These are phyloP conservation scores for Wickerhamomyces pijperi DNA, from an alignment of 805 yeast species.

Conservation along the genomic window DNA sequence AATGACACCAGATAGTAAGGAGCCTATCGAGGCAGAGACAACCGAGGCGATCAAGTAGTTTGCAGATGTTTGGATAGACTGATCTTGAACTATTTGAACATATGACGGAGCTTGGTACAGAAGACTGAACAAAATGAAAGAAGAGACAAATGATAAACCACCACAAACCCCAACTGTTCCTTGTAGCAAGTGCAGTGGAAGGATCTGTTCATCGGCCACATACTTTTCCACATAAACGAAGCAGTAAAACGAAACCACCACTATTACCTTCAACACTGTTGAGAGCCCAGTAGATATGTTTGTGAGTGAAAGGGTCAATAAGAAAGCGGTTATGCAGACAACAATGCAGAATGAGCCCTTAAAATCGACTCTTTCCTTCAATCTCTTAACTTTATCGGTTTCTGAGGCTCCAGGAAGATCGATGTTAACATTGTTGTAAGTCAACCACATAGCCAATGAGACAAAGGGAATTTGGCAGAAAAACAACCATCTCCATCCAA, in stretches of 20 bases:
- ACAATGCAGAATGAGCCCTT: conserved; percentile 26
- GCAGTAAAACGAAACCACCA: conserved; percentile 4
- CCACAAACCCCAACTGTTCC: conserved; percentile 26
- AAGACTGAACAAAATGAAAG: not conserved
- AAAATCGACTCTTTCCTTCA: conserved; percentile 24
- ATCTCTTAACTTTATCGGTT: conserved; percentile 14
- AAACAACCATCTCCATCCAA: conserved; percentile 33
- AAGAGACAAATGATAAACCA: conserved; percentile 4
- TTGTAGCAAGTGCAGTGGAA: conserved; percentile 24
- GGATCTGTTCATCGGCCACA: conserved; percentile 23
- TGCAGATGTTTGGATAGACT: conserved; percentile 24
- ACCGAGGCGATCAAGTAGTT: conserved; percentile 25
- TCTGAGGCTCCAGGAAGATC: not conserved
- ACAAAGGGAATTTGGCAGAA: conserved; percentile 26
- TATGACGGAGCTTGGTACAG: conserved; percentile 1
- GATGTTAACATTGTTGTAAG: conserved; percentile 6
- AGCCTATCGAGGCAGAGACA: conserved; percentile 9
- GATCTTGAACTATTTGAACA: conserved; percentile 17
- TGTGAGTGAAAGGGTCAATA: conserved; percentile 21
- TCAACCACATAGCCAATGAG: conserved; percentile 15
- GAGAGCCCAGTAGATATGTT: conserved; percentile 1
- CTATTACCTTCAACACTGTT: not conserved
- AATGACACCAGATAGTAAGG: conserved; percentile 23
- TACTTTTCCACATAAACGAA: conserved; percentile 26
- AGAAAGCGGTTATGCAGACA: conserved; percentile 18